Base-by-base conservation (phyloP, 1,139 yeast genomes). In the Insectozyma bohioensis region DNA sequence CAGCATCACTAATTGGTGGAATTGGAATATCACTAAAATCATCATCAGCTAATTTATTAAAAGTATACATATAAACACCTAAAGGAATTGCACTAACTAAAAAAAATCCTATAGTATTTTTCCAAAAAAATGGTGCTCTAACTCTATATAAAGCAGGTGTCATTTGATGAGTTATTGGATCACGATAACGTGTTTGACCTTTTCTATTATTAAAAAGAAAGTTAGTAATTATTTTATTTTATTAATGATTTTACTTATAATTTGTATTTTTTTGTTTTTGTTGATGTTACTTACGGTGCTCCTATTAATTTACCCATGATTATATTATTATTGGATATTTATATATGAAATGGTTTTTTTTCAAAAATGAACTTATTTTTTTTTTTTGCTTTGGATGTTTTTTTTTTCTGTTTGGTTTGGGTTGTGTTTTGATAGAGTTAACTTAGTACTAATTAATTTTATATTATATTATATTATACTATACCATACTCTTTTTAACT, bases 111-210 rank as follows among this genome's bases (percentile, higher is more conserved):
- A 76, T 61, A 54, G 83, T 72, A 58, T 90, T 90, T 51, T 73
- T 79, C 73, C 80, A 76, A 63, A 88, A 84, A 54, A 75, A 90
- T 26, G 96, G 97, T 37, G 75, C 72, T 56, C 97, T 76, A 30
- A 95, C 96, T 47, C 97, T 71, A 49, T 86, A 69, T 68, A 90
- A 80, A 7, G 96, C 95, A 12, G 96, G 96, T 2, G 96, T 85
- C 88, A 88, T 88, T 55, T 85, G 85, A 63, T 80, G 83, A 14
- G 95, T 85, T 51, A 70, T 68, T 33, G 80, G 84, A 60, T 85
- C 86, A 54, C 85, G 83, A 59, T 86, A 87, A 41, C 58, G 54
- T 35, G 47, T 52, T 36, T 61, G 67, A 14, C 58, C 56, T 40
- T 58, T 58, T 52, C 58, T 52, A 26, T n/a, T n/a, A n/a, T n/a